Evolutionary conservation across 768 basidiomycete genomes (phyloP), one percentile per base, ranked within the genome.

Genomic region (Daedaleopsis nitida): DNA sequence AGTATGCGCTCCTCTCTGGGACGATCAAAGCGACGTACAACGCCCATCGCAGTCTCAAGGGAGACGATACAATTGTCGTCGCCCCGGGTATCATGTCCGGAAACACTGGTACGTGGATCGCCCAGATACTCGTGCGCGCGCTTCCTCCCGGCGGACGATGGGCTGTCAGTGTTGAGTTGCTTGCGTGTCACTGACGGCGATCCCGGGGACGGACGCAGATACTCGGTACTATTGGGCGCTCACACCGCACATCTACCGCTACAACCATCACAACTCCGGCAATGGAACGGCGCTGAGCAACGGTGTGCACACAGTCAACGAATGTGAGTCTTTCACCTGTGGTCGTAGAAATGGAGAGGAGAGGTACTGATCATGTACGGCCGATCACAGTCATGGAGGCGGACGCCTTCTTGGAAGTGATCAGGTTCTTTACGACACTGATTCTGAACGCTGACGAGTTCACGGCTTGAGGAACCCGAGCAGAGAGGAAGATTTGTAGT

Each of bases 181-280:
- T 32, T 10, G 32, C 27, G 23, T 1, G 21, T 21, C 6, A 51
- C 51, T 52, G 34, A 59, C 48, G 55, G 47, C 24, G 47, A 49
- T 49, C 21, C 9, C 19, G 45, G 35, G 38, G 12, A 37, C 23
- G 14, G n/a, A 24, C 11, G n/a, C 63, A 79, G 80, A 83, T 66
- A 83, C 82, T 16, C 64, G 71, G 44, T 72, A 72, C 52, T 81
- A 81, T 54, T 81, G 80, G 81, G 72, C 73, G 56, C 73, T 83
- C 24, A 80, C 81, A 21, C 65, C 63, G 37, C 75, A 81, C 62
- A 81, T 82, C 58, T 80, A 80, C 72, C 80, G 81, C 44, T 83
- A 80, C 66, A 70, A 65, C 53, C 71, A 75, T 61, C 63, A 65
- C 43, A 65, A 65, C 54, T 55, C 62, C 3, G 67, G 63, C 3